Evolutionary conservation across 768 basidiomycete genomes (phyloP), one percentile per base, ranked within the genome.

Genomic region (Tubosaeta sp.): DNA sequence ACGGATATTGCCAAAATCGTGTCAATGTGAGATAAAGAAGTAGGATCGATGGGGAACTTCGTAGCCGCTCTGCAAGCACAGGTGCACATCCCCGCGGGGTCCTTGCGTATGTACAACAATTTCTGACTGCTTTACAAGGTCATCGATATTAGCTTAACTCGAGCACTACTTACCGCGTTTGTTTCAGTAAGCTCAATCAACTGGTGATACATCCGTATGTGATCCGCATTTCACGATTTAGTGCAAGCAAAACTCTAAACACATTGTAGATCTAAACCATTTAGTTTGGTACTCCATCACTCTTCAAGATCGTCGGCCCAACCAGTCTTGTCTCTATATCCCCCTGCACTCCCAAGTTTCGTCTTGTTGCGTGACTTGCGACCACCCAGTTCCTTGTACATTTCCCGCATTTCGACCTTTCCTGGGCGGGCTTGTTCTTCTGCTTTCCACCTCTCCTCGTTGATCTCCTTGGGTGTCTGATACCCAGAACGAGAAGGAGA

Each of bases 361-460:
- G 76, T 74, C 72, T 95, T 96, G 14, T 65, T 71, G 61, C 78
- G 80, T 3, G 83, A 74, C 70, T 94, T 96, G 55, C 93, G 78
- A 14, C 93, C 93, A 18, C 87, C 87, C 10, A 94, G 71, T 49
- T 90, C 87, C 71, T 94, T 94, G 73, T 95, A 96, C 77, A 87
- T 84, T 60, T 87, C 87, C 35, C 93, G 80, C 86, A 93, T 91
- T 68, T 93, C 90, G 3, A 81, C 53, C 69, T 94, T 95, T 43
- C 81, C 80, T 25, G 88, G 90, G 40, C 66, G 59, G 18, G 70
- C 74, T 18, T 74, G 71, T 10, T 84, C 80, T 6, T 79, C 79
- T 54, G 81, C 79, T 31, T 66, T 64, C 50, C 90, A 92, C 55
- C 76, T 79, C 62, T 90, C 90, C 59, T 93, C 90, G 31, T 82